Base-by-base conservation (phyloP, 2,329 filamentous ascomycete species). In the Aspergillus puulaauensis region DNA sequence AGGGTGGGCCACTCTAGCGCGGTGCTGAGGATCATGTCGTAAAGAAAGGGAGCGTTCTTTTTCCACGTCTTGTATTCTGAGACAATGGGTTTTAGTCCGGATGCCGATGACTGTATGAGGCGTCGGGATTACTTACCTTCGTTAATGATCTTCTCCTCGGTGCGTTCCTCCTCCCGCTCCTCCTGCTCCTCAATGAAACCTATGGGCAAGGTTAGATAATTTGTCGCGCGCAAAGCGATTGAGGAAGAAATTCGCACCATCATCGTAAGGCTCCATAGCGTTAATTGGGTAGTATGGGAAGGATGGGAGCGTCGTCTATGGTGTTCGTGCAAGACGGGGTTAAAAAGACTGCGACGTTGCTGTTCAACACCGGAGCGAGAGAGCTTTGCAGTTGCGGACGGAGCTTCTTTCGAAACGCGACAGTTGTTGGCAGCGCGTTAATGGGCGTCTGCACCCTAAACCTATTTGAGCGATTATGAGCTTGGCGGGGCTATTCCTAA, bases 31-130 rank as follows among this genome's bases (percentile, higher is more conserved):
- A 99, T 95, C 86, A 97, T 91, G 75, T 99, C 95, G 76, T 99
- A 99, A 68, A 99, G 89, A 72, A 98, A 98, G 3, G 95, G 93
- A 64, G 90, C 91, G 78, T 99, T 99, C 82, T 99, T 99, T 83
- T 99, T 99, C 95, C 95, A 99, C 65, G 93, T 97, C 77, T 99
- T 99, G 85, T 99, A 99, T 75, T 99, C 95, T 92, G 68, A 41
- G 37, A 21, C 46, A 21, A 31, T 40, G 50, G 48, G 31, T 21
- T 27, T 64, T 52, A 58, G 60, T 21, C 40, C 8, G 19, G 24
- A 46, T 37, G 23, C 14, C 8, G 19, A 17, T 15, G 6, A 11
- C 3, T n/a, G n/a, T 11, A 52, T 11, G 21, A 15, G 23, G 15
- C 51, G 9, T 39, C 49, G 33, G 9, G 35, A 19, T 41, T 11